phyloP scores from a whole-genome alignment of 176 grass and related monocot genomes.

The Secale cereale region DNA sequence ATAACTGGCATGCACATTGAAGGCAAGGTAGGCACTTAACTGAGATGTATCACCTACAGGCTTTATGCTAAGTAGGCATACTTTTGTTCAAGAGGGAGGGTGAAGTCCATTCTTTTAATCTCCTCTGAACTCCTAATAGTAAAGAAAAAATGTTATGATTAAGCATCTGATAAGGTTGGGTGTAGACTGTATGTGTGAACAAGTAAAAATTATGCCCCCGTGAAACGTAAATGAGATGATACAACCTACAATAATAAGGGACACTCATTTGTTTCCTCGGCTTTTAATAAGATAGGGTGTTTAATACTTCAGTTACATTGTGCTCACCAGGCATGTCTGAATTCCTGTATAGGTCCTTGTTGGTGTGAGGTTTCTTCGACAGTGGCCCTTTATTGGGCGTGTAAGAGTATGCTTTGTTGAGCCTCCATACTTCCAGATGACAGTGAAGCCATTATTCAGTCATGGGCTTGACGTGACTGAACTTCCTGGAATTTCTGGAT shows the following conservation, averaged over 20 bases:
- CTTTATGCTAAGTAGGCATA: not conserved
- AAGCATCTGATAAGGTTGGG: not conserved
- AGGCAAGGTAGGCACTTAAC: conserved; percentile 60
- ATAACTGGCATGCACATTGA: conserved; percentile 96
- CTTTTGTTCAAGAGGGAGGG: not conserved
- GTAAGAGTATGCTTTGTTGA: conserved; percentile 94
- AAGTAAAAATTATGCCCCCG: conserved; percentile 11
- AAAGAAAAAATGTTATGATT: not conserved
- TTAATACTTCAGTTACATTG: not conserved
- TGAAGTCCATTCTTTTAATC: not conserved
- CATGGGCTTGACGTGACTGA: conserved; percentile 94
- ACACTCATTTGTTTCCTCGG: not conserved
- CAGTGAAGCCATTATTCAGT: conserved; percentile 83
- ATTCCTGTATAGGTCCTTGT: conserved; percentile 67
- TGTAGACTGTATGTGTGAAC: not conserved
- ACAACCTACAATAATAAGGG: not conserved
- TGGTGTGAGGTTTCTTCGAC: conserved; percentile 77
- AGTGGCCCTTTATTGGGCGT: conserved; percentile 89
- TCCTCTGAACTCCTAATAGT: not conserved
- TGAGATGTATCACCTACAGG: not conserved
- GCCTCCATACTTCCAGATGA: conserved; percentile 98
- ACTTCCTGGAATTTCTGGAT: conserved; percentile 96
- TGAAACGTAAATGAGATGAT: conserved; percentile 2
- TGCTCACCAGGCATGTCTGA: not conserved
- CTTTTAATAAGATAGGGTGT: not conserved